phyloP scores from a whole-genome alignment of 225 moss, liverwort and hornwort species.

The Antitrichia curtipendula region DNA sequence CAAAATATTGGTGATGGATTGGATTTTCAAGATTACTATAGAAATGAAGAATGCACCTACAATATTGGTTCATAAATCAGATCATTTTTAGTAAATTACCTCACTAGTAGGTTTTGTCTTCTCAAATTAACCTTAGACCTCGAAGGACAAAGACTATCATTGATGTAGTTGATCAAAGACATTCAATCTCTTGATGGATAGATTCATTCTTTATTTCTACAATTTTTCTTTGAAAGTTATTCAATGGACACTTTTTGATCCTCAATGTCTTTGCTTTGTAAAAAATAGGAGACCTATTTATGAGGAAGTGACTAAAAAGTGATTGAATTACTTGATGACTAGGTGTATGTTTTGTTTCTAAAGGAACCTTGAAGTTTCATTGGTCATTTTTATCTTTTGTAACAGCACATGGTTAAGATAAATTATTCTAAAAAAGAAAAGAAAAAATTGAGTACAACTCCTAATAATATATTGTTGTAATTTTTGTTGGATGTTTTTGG shows the following conservation, averaged over 20 bases:
- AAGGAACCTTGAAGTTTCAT: background rate
- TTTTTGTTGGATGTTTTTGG: background rate
- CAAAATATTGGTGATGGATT: background rate
- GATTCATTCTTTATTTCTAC: background rate
- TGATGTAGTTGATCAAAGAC: accelerated
- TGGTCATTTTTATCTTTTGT: background rate
- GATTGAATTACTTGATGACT: background rate
- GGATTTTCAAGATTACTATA: background rate
- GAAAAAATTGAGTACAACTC: background rate
- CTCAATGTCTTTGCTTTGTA: accelerated
- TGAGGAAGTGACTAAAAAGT: accelerated
- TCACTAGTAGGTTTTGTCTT: background rate
- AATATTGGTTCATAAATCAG: accelerated
- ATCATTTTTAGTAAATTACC: background rate
- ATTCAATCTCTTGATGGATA: background rate
- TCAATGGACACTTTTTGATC: background rate
- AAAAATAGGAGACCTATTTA: background rate
- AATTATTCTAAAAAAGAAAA: background rate
- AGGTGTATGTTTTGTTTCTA: background rate
- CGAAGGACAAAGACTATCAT: accelerated
- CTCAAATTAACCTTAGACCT: background rate
- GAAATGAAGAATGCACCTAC: background rate
- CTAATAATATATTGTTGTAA: background rate
- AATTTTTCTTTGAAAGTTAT: background rate
- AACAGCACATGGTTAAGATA: background rate